Evolutionary conservation across 345 rosid genomes (phyloP), one percentile per base, ranked within the genome.

Genomic region (Eutrema japonicum): DNA sequence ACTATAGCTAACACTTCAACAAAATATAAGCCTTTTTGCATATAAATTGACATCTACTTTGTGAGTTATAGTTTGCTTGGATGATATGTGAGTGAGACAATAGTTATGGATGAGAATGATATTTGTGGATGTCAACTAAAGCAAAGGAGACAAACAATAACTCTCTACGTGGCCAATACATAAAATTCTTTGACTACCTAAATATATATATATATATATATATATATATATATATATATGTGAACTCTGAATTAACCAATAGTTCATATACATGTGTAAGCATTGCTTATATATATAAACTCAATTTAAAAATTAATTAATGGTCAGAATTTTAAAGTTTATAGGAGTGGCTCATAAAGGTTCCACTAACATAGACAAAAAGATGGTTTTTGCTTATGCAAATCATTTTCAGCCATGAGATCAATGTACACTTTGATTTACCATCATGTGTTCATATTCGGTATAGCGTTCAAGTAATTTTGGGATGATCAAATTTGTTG

Each of bases 351-450:
- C 43, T 47, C 71, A 77, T 47, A 83, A 77, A 83, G 81, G 69
- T 48, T 76, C 81, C 89, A 85, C 83, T 86, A 82, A 69, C 74
- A 26, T 84, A 82, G 88, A 82, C 82, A 85, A 84, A 85, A 87
- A 66, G 66, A 47, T 49, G 33, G 36, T 71, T 72, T 79, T 79
- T 79, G 74, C 72, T 55, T 48, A 70, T 54, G 76, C 72, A 86
- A 82, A 80, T 69, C 74, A 76, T 70, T 80, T 85, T 76, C 51
- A 86, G 86, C 88, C 79, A 82, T 79, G 82, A 83, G 83, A 81
- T 22, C 26, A 2, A 22, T 83, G 83, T 84, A 79, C 79, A 80
- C 86, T 80, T 77, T 70, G 75, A 80, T 86, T 80, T 74, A 76
- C 77, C 58, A 70, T 71, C 46, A 29, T 50, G 78, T 58, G 58